These are phyloP conservation scores for Leccinum huronense DNA, from an alignment of 1,284 basidiomycete species.

Conservation along the genomic window DNA sequence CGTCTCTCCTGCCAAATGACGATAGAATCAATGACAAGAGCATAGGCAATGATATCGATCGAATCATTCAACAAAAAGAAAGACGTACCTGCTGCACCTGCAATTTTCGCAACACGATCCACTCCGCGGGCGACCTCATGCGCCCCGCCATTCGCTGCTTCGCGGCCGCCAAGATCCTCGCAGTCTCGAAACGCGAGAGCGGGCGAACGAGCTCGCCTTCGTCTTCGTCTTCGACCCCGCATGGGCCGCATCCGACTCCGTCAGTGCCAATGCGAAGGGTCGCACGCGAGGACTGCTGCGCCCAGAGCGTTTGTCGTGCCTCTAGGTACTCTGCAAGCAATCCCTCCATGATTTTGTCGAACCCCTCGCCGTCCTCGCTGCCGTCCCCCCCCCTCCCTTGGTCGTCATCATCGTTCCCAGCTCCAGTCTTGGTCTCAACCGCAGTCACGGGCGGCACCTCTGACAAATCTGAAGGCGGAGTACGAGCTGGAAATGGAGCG, in stretches of 20 bases:
- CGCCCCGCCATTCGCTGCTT: slow-evolving; percentile 10
- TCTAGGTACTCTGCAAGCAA: slow-evolving; percentile 29
- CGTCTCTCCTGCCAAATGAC: slow-evolving; percentile 38
- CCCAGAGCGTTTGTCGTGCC: slow-evolving; percentile 17
- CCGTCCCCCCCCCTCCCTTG: not conserved
- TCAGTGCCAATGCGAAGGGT: slow-evolving; percentile 16
- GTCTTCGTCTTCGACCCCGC: not conserved
- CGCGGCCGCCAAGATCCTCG: slow-evolving; percentile 21
- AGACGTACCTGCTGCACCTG: slow-evolving; percentile 43
- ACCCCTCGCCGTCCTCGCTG: slow-evolving; percentile 13
- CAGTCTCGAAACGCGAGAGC: slow-evolving; percentile 28
- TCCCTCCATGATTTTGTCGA: slow-evolving; percentile 27
- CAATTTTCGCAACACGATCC: slow-evolving; percentile 47
- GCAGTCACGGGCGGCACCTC: not conserved
- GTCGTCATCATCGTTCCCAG: not conserved
- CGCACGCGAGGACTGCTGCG: slow-evolving; percentile 5
- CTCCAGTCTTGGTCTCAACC: not conserved
- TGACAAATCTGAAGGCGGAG: not conserved
- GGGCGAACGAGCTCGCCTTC: slow-evolving; percentile 28
- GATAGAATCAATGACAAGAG: not conserved
- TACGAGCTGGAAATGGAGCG: not conserved
- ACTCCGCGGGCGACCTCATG: slow-evolving; percentile 32
- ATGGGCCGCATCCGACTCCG: not conserved
- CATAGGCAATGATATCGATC: not conserved
- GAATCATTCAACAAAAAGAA: not conserved